Evolutionary conservation across 176 grass and related monocot genomes (phyloP).

Genomic region (Raddia distichophylla): DNA sequence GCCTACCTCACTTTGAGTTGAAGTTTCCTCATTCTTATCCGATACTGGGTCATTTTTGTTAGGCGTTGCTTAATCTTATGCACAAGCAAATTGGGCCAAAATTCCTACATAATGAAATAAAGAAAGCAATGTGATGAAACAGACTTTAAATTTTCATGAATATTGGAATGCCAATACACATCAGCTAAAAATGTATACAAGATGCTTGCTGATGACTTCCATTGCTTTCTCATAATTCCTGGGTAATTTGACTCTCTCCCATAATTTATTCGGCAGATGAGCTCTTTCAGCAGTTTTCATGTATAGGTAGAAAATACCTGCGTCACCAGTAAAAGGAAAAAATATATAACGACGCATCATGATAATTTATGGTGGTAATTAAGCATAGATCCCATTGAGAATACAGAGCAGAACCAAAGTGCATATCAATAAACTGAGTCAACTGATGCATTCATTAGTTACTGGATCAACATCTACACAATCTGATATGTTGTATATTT

Average conservation of each 20-base stretch:
- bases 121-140: background rate
- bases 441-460: background rate
- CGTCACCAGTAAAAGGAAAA: constrained; percentile 1
- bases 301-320: constrained; percentile 94
- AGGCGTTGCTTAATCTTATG: constrained; percentile 93
- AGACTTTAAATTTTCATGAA: constrained; percentile 1
- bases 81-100: constrained; percentile 95
- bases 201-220: constrained; percentile 79
- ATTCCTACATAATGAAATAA: constrained; percentile 58
- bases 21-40: constrained; percentile 94
- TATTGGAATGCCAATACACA: background rate
- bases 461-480: background rate
- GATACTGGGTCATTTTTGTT: constrained; percentile 97
- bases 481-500: background rate
- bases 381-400: background rate
- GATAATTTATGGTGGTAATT: background rate
- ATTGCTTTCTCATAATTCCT: constrained; percentile 93
- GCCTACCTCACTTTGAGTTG: constrained; percentile 92
- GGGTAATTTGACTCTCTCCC: constrained; percentile 89
- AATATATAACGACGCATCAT: background rate
- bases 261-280: constrained; percentile 89
- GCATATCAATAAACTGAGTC: background rate
- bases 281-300: constrained; percentile 99
- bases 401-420: background rate
- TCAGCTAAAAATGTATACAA: constrained; percentile 55